A percentile compares a stretch with the other conserved stretches of the same genome.
phyloP scores from a whole-genome alignment of 2,329 filamentous ascomycete genomes.

The Clonostachys byssicola region DNA sequence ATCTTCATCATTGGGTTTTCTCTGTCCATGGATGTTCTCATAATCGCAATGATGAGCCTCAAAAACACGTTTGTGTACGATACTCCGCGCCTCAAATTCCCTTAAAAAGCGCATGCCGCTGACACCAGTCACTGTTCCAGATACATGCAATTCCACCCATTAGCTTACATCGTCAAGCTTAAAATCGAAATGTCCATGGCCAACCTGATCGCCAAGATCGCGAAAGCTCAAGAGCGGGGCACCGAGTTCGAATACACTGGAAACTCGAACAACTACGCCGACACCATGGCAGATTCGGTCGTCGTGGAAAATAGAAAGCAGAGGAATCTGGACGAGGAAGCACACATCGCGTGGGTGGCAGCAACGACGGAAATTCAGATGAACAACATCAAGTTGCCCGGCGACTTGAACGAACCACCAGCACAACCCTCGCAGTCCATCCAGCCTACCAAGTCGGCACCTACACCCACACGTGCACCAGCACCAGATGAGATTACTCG shows the following conservation, averaged over 20 bases:
- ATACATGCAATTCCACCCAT: conserved; percentile 29
- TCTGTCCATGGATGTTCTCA: conserved; percentile 15
- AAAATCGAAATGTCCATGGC: conserved; percentile 48
- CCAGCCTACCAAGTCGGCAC: too few species aligned
- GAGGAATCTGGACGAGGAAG: background rate
- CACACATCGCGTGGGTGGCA: background rate
- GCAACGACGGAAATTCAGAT: background rate
- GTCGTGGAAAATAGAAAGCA: too few species aligned
- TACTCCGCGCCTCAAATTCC: fast-evolving
- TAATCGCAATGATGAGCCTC: conserved; percentile 19
- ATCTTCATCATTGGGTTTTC: conserved; percentile 14
- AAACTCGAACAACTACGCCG: too few species aligned
- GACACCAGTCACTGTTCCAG: conserved; percentile 21
- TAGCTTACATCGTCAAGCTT: conserved; percentile 42
- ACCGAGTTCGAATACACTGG: too few species aligned
- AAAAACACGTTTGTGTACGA: conserved; percentile 15
- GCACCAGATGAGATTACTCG: too few species aligned
- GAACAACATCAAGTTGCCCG: too few species aligned
- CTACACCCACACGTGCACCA: too few species aligned
- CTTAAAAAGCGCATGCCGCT: background rate
- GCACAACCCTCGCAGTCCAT: too few species aligned
- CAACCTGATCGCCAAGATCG: conserved; percentile 30
- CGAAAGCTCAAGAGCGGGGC: background rate
- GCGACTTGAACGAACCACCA: too few species aligned
- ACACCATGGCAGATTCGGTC: too few species aligned